Evolutionary conservation across 148 eudicot genomes (phyloP).

Genomic region (Talinum fruticosum): DNA sequence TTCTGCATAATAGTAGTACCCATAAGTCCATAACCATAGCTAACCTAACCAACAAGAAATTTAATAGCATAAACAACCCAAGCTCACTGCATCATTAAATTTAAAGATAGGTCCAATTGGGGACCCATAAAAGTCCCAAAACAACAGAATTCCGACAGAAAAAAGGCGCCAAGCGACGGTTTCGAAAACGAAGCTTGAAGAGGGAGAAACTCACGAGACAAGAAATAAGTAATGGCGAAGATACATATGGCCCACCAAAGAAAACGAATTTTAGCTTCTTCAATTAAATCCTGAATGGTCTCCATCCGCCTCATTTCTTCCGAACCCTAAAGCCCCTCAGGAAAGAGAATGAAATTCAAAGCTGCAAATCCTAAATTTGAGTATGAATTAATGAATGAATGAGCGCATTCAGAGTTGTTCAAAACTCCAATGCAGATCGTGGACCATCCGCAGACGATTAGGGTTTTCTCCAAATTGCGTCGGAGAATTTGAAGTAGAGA

Average conservation of each 20-base stretch:
- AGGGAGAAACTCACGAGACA: constrained; percentile 60
- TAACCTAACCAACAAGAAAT: neutral
- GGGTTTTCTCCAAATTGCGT: neutral
- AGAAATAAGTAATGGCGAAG: constrained; percentile 67
- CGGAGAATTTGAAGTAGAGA: neutral
- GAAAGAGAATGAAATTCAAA: too few species aligned
- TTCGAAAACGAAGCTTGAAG: neutral
- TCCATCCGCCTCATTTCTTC: constrained; percentile 51
- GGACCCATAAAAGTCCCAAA: neutral
- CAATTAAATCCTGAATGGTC: constrained; percentile 72
- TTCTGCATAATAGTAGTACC: too few species aligned
- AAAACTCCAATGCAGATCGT: neutral
- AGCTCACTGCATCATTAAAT: neutral
- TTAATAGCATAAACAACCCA: neutral
- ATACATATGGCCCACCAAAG: constrained; percentile 83
- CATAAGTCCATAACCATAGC: neutral
- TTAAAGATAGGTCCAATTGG: too few species aligned
- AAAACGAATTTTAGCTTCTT: constrained; percentile 86
- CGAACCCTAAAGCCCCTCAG: constrained; percentile 11
- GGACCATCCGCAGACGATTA: neutral
- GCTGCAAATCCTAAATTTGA: too few species aligned
- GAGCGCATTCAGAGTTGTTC: too few species aligned
- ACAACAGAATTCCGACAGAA: neutral
- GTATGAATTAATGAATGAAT: too few species aligned
- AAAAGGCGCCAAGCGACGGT: neutral